Base-by-base conservation (phyloP, 169 alveolate genomes). In the Plasmodium ovale region DNA sequence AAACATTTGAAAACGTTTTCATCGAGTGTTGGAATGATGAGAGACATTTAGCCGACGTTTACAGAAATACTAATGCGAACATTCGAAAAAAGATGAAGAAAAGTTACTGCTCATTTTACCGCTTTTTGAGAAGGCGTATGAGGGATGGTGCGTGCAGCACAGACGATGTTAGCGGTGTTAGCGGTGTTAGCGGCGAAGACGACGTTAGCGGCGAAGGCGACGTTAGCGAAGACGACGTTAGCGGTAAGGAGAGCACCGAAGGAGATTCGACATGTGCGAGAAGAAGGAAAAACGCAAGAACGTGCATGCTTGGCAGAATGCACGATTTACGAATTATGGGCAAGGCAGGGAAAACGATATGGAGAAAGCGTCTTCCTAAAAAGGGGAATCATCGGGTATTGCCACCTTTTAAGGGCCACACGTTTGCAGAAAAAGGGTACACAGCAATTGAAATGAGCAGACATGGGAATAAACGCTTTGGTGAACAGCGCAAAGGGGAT, bases 21-120 rank as follows among this genome's bases (percentile, higher is more conserved):
- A 74, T 74, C 6, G 54, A 74, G 35, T 67, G 35, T n/a, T 74
- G 88, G 88, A 74, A 74, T 35, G 33, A 74, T 37, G 88, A 74
- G 44, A 51, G 60, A n/a, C 7, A 49, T 0, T 60, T 54, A n/a
- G 47, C 58, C 6, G 9, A 7, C 37, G 58, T 62, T 74, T 44
- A 59, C 21, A 39, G 49, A 31, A 60, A 65, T 35, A 74, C 73
- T 47, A 74, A 51, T 35, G 29, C 37, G 21, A 44, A 60, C 0
- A 27, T 59, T n/a, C 31, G 29, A 16, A 74, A 74, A 53, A 44
- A 67, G 21, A 29, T 74, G 12, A 14, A 74, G 27, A 25, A 51
- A 21, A 31, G 56, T 19, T 0, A 54, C 23, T 25, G 10, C 12
- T n/a, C 31, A 56, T 72, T 72, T 25, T 59, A 37, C 3, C 51